These are phyloP conservation scores for Dioscorea dumetorum DNA, from an alignment of 106 monocot species.

Conservation along the genomic window DNA sequence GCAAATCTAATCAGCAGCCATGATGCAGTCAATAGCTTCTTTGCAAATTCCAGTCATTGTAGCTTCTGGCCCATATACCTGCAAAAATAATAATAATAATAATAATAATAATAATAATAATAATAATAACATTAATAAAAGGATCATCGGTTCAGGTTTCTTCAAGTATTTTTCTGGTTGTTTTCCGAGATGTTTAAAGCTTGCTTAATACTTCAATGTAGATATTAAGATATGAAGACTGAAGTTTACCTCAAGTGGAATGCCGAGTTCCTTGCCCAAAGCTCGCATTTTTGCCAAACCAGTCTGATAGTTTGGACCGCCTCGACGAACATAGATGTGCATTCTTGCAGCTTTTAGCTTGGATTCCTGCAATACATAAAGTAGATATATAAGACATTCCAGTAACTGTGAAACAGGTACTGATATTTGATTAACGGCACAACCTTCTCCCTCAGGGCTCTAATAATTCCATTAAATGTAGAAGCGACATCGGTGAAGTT, in stretches of 20 bases:
- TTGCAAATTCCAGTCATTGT: conserved; percentile 98
- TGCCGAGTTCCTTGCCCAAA: conserved; percentile 58
- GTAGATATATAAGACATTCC: neutral
- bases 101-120: too few relatives aligned
- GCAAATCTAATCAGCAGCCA: conserved; percentile 29
- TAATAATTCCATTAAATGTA: conserved; percentile 89
- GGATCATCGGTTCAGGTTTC: too few relatives aligned
- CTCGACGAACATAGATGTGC: conserved; percentile 85
- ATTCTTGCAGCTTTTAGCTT: conserved; percentile 81
- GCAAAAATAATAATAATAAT: neutral
- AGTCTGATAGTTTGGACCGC: conserved; percentile 87
- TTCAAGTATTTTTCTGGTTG: too few relatives aligned
- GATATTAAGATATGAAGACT: too few relatives aligned
- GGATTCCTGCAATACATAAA: conserved; percentile 39
- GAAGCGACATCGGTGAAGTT: conserved; percentile 97
- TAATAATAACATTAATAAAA: too few relatives aligned
- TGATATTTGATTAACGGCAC: neutral
- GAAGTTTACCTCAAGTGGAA: conserved; percentile 72
- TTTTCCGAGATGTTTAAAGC: neutral
- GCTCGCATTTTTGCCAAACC: conserved; percentile 82
- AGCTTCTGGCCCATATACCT: conserved; percentile 93
- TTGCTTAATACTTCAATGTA: neutral
- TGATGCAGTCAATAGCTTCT: conserved; percentile 83
- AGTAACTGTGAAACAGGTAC: neutral
- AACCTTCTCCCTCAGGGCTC: conserved; percentile 88